phyloP scores from a whole-genome alignment of 371 early-diverging fungal genomes.

The Rhizomucor pusillus region DNA sequence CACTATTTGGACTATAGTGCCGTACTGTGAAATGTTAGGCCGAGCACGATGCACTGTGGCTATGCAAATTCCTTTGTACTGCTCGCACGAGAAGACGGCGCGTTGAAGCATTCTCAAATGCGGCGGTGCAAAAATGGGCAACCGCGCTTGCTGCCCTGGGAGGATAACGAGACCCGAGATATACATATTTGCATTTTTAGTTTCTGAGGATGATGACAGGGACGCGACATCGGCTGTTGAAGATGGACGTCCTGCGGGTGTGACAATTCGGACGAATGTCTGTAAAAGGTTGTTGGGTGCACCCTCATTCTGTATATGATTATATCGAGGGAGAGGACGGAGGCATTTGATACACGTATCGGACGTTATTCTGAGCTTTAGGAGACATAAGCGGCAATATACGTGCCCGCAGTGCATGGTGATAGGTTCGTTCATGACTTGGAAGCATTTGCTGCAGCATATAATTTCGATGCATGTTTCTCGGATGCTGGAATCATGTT shows the following conservation, averaged over 20 bases:
- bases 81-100: slow-evolving; percentile 6
- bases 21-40: slow-evolving; percentile 23
- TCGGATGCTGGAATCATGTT: not conserved
- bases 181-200: not conserved
- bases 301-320: slow-evolving; percentile 21
- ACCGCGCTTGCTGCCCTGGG: slow-evolving; percentile 6
- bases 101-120: slow-evolving; percentile 1
- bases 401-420: slow-evolving; percentile 74
- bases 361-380: slow-evolving; percentile 15
- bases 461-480: slow-evolving; percentile 24
- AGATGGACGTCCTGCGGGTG: not conserved
- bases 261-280: not conserved
- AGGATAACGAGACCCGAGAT: slow-evolving; percentile 10
- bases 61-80: slow-evolving; percentile 11
- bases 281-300: slow-evolving; percentile 3
- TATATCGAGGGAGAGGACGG: slow-evolving; percentile 25
- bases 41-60: slow-evolving; percentile 8
- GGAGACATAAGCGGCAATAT: slow-evolving; percentile 60
- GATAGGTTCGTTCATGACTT: slow-evolving; percentile 53
- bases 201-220: not conserved
- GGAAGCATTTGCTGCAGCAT: slow-evolving; percentile 61
- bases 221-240: not conserved
- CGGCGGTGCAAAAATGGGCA: slow-evolving; percentile 3
- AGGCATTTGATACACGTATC: slow-evolving; percentile 22
- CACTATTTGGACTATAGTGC: slow-evolving; percentile 33